Base-by-base conservation (phyloP, 208 protist species). In the Kentomonas sorsogonicus region DNA sequence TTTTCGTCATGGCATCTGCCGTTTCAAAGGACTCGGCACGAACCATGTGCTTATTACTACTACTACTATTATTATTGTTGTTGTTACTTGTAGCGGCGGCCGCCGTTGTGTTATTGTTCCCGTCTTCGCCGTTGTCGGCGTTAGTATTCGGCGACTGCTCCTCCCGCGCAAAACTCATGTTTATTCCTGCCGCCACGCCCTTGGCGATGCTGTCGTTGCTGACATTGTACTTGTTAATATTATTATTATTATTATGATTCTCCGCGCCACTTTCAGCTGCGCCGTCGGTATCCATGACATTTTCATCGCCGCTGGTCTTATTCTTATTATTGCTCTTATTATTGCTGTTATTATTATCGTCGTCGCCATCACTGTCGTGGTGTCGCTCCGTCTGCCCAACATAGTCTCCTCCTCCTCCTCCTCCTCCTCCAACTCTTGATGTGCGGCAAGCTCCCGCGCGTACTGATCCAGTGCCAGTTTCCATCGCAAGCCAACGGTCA, bases 51-150 rank as follows among this genome's bases (percentile, higher is more conserved):
- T 10, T 16, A 51, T 23, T 23, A 51, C 23, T 23, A n/a, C 22
- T 9, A 54, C 9, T 30, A 38, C 6, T 54, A 38, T 54, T 54
- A 38, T 54, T 54, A 38, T 54, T 54, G 29, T 54, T 54, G 13
- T 54, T 16, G n/a, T 54, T 30, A 22, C 15, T 54, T n/a, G n/a
- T n/a, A n/a, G n/a, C n/a, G n/a, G n/a, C n/a, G n/a, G n/a, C n/a
- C n/a, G n/a, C n/a, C n/a, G n/a, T n/a, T n/a, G n/a, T n/a, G n/a
- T n/a, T n/a, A n/a, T n/a, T n/a, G n/a, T n/a, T n/a, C n/a, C 29
- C 23, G 23, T 38, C 29, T 48, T 48, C 43, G 16, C 25, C 25
- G 13, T 25, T 48, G 13, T 48, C 25, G 13, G 6, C 25, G 16
- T 48, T 48, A 23, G 16, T 26, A 48, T 48, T n/a, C n/a, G n/a